Evolutionary conservation across 176 grass and related monocot species (phyloP).

Genomic region (Metroxylon sagu): DNA sequence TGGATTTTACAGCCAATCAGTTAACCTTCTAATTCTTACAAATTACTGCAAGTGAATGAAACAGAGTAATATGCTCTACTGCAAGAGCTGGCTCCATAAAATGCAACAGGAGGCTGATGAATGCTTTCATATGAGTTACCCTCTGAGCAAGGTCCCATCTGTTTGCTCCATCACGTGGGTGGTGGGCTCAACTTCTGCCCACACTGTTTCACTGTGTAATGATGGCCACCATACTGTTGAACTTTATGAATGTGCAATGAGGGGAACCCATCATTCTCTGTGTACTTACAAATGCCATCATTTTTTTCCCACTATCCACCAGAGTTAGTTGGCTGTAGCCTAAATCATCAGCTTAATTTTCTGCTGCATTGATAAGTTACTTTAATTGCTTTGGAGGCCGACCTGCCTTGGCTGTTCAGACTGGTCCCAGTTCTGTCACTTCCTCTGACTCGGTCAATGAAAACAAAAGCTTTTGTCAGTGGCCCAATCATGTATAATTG

Average conservation of each 20-base stretch:
- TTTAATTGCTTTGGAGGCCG: background rate
- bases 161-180: background rate
- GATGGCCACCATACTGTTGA: conserved; percentile 3
- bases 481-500: too few relatives aligned
- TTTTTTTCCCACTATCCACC: background rate
- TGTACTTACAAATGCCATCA: background rate
- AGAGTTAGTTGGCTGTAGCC: background rate
- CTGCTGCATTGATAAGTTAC: background rate
- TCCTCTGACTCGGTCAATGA: too few relatives aligned
- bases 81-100: background rate
- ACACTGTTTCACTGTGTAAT: background rate
- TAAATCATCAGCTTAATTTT: background rate
- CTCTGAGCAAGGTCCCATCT: background rate
- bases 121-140: too few relatives aligned
- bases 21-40: too few relatives aligned
- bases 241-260: background rate
- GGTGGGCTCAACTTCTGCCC: background rate
- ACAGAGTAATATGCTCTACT: background rate
- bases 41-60: too few relatives aligned
- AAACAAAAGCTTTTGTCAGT: too few relatives aligned
- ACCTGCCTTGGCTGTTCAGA: background rate
- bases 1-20: too few relatives aligned
- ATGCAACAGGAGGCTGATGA: too few relatives aligned
- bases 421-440: background rate
- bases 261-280: too few relatives aligned